Base-by-base conservation (phyloP, 2,329 filamentous ascomycete species). In the Thielaviopsis ethacetica region DNA sequence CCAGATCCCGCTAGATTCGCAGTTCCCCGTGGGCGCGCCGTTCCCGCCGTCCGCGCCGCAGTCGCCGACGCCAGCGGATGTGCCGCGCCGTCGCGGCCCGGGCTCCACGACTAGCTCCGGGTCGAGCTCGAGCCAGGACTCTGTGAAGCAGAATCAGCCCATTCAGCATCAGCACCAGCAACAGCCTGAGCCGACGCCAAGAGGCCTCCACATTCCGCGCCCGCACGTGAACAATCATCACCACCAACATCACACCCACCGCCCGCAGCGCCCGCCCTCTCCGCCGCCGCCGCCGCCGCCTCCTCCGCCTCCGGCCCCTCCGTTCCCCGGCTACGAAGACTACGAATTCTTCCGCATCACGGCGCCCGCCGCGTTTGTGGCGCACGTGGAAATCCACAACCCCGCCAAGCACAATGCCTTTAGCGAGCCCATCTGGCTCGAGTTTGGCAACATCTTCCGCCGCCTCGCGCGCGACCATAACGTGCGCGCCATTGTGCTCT, bases 341-440 rank as follows among this genome's bases (percentile, higher is more conserved):
- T 84, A 81, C 72, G 74, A 84, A 64, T 76, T 86, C 75, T 90
- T 89, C 78, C 81, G 83, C 64, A 76, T 94, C 65, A 82, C 79
- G n/a, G 83, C 82, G 50, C 88, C 90, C 0, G 67, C 73, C 44
- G 78, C 84, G 66, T 83, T 83, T 73, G 84, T 96, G 54, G 87
- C 84, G n/a, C 88, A 95, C 69, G 86, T 97, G 61, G 85, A 96
- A 72, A 95, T 95, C 72, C 91, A 94, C 74, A 81, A 91, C 1
- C 82, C 91, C 1, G 71, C 81, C 64, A 95, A 95, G 74, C 75
- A 96, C 69, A 97, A 97, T 70, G 83, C 91, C 63, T 96, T 95
- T 70, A 79, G 82, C 64, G 83, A 88, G 69, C 74, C 81, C 58
- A 91, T 96, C 83, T 96, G 91, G 89, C 74, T 84, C 57, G 89